A percentile compares a stretch with the other conserved stretches of the same genome.
Conservation (phyloP, 2,329 filamentous ascomycete genomes). For the Aspergillus pseudonomiae region DNA sequence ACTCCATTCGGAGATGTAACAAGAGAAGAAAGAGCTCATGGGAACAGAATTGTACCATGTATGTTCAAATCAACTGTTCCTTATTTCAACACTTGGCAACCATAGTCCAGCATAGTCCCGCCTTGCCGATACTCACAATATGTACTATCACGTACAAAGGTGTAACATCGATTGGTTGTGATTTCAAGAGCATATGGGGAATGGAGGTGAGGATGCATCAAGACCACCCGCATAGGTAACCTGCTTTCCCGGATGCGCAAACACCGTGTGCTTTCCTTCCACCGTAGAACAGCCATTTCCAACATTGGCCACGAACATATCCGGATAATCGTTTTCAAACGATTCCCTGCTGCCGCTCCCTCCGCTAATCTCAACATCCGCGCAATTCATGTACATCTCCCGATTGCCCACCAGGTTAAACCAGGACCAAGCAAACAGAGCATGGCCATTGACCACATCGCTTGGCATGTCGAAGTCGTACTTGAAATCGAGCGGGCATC, state of each 20-base stretch:
- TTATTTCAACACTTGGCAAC: neutral
- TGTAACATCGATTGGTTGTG: neutral
- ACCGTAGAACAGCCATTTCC: constrained; percentile 16
- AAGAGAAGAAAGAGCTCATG: neutral
- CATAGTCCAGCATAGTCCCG: neutral
- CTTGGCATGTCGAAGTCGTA: constrained; percentile 67
- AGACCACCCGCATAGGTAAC: constrained; percentile 14
- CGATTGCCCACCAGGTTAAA: constrained; percentile 73
- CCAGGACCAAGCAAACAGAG: constrained; percentile 73
- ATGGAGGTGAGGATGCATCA: constrained; percentile 4
- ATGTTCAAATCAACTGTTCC: neutral
- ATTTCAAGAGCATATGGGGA: constrained; percentile 12
- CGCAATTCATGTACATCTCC: constrained; percentile 83
- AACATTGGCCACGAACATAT: constrained; percentile 17
- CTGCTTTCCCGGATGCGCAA: constrained; percentile 11
- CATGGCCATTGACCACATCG: constrained; percentile 59
- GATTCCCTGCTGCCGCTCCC: constrained; percentile 7
- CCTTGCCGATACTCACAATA: neutral
- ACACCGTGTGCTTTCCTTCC: constrained; percentile 14
- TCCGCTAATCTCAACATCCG: constrained; percentile 60
- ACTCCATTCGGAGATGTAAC: neutral
- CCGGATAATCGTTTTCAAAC: constrained; percentile 8
- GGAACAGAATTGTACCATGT: no score
- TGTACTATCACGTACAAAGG: neutral
- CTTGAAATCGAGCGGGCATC: constrained; percentile 50